Conservation (phyloP, 169 alveolate genomes). For the Cryptosporidium baileyi region DNA sequence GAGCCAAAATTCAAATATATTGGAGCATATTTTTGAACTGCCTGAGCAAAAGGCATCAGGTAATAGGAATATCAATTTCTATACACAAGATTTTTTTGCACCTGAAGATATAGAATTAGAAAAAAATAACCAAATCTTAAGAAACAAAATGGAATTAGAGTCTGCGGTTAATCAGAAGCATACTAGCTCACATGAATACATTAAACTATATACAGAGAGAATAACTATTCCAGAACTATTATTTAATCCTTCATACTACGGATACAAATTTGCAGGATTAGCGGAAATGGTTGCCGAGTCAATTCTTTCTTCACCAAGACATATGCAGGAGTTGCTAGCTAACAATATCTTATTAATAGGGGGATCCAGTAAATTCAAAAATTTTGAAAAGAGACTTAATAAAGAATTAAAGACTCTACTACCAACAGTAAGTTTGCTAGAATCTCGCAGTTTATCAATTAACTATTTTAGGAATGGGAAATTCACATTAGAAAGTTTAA, state of each 20-base stretch:
- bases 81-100: neutral
- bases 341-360: constrained; percentile 45
- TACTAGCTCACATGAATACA: neutral
- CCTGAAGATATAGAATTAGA: neutral
- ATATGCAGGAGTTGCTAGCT: constrained; percentile 31
- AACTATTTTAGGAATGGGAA: constrained; percentile 6
- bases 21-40: constrained; percentile 20
- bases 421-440: constrained; percentile 35
- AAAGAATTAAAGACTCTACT: neutral
- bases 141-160: neutral
- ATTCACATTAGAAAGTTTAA: constrained; percentile 5
- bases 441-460: neutral
- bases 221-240: constrained; percentile 41
- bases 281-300: constrained; percentile 62
- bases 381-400: constrained; percentile 25
- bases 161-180: neutral
- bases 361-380: constrained; percentile 50
- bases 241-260: constrained; percentile 23
- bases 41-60: constrained; percentile 1
- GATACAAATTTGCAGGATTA: constrained; percentile 32
- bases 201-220: constrained; percentile 40
- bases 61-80: constrained; percentile 1
- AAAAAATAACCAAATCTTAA: neutral
- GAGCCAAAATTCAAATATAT: neutral
- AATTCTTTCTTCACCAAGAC: constrained; percentile 25